These are phyloP conservation scores for Lentinus tigrinus DNA, from an alignment of 768 basidiomycete species.

Conservation along the genomic window DNA sequence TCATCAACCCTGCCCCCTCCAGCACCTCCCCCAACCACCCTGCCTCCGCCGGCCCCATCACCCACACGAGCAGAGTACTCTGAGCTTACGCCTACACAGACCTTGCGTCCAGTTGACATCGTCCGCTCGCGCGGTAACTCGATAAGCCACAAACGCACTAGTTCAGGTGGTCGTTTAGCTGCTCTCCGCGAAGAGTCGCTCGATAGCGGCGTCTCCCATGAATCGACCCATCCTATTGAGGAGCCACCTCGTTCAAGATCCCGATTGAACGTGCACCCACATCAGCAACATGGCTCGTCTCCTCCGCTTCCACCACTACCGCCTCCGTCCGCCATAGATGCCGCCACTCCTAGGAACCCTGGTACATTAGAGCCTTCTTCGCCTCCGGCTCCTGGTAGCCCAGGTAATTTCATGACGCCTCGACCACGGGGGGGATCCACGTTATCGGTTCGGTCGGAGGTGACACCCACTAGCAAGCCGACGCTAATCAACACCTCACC, in stretches of 20 bases:
- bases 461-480: conserved; percentile 22
- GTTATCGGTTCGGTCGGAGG: conserved; percentile 32
- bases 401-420: conserved; percentile 39
- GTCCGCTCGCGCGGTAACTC: conserved; percentile 47
- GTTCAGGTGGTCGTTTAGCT: conserved; percentile 55
- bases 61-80: conserved; percentile 25
- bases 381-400: conserved; percentile 51
- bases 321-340: conserved; percentile 33
- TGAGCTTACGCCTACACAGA: conserved; percentile 30
- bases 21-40: conserved; percentile 60
- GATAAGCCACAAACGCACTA: conserved; percentile 51
- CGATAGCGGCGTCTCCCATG: conserved; percentile 33
- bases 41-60: conserved; percentile 59
- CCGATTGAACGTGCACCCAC: conserved; percentile 32
- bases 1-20: conserved; percentile 63
- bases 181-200: conserved; percentile 61
- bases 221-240: conserved; percentile 13
- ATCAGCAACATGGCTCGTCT: conserved; percentile 25
- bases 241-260: conserved; percentile 24
- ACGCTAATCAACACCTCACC: conserved; percentile 58
- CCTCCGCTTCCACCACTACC: conserved; percentile 58
- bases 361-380: conserved; percentile 21
- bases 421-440: conserved; percentile 63
- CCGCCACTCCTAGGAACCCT: conserved; percentile 7
- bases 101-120: conserved; percentile 35